Evolutionary conservation across 2,329 filamentous ascomycete genomes (phyloP), one percentile per base, ranked within the genome.

Genomic region (Cercospora sp.): DNA sequence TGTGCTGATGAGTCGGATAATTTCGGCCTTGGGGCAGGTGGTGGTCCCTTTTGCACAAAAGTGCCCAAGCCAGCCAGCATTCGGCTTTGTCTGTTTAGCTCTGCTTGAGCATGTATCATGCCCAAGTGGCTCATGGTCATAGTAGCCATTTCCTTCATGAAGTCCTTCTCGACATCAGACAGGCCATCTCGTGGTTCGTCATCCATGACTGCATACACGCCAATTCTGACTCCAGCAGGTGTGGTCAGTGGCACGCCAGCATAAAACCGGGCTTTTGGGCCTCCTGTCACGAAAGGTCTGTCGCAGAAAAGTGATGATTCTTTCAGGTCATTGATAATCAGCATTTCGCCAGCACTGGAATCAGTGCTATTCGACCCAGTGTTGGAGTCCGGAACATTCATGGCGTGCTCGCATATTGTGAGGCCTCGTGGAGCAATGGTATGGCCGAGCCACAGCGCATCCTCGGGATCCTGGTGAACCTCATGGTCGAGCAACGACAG

Each of bases 121-220:
- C 88, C 86, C 8, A 91, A 76, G 67, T 90, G 88, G 23, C 87
- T 84, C 80, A 89, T 88, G 7, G 88, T 81, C 3, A 87, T 84
- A 16, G 79, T 78, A 0, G 84, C 80, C 76, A 90, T 82, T 57
- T 87, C 85, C 28, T 83, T 81, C 75, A 91, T 79, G 60, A 88
- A 89, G 23, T 82, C 80, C 2, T 84, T 68, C 58, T 88, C 84
- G 5, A 80, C 80, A 0, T 80, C 73, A 7, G 78, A 79, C 16
- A 90, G 73, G 0, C 83, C 84, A 55, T 84, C 72, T 18, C 86
- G 84, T 0, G 86, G 83, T 18, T 82, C 80, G 40, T 85, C 83
- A 70, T 90, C 88, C 4, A 88, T 79, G 2, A 90, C 83, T 60
- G 85, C 84, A 66, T 88, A 87, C 12, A 83, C 84, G 9, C 89